Conservation (phyloP, 345 rosid genomes). For the Sapria himalayana region DNA sequence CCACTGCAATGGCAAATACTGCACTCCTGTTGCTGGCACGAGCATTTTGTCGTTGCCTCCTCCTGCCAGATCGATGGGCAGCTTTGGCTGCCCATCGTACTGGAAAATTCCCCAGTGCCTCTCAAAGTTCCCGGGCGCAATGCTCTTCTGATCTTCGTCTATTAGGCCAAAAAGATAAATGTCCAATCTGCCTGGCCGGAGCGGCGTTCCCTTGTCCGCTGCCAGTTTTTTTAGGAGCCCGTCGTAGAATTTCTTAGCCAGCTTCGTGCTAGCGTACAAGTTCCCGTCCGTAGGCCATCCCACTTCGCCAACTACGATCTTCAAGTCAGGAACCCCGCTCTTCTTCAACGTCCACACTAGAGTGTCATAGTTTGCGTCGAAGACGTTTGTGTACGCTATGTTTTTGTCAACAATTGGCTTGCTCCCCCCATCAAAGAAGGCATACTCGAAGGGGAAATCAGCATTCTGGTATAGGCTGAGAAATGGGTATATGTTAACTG, state of each 20-base stretch:
- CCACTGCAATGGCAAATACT: conserved; percentile 42
- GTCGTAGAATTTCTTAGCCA: conserved; percentile 44
- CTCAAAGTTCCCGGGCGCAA: conserved; percentile 55
- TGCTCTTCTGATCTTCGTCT: conserved; percentile 63
- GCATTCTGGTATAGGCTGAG: conserved; percentile 42
- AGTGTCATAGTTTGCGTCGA: conserved; percentile 79
- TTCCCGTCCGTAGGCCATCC: conserved; percentile 91
- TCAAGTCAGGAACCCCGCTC: conserved; percentile 19
- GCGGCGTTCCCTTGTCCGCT: conserved; percentile 35
- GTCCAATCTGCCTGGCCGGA: conserved; percentile 30
- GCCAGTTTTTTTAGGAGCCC: conserved; percentile 47
- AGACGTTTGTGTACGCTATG: conserved; percentile 32
- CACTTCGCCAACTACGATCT: conserved; percentile 65
- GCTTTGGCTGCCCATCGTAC: conserved; percentile 61
- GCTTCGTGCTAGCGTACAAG: conserved; percentile 10
- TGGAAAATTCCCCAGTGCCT: conserved; percentile 80
- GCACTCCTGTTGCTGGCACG: conserved; percentile 36
- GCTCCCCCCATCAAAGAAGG: conserved; percentile 28
- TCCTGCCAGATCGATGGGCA: conserved; percentile 45
- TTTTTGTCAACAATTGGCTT: conserved; percentile 16
- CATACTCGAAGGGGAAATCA: conserved; percentile 41
- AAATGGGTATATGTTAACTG: conserved; percentile 81
- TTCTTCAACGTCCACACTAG: conserved; percentile 41
- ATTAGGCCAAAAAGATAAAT: conserved; percentile 44
- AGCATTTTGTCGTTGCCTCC: conserved; percentile 25